phyloP scores from a whole-genome alignment of 352 stramenopile species.

The Globisporangium irregulare region DNA sequence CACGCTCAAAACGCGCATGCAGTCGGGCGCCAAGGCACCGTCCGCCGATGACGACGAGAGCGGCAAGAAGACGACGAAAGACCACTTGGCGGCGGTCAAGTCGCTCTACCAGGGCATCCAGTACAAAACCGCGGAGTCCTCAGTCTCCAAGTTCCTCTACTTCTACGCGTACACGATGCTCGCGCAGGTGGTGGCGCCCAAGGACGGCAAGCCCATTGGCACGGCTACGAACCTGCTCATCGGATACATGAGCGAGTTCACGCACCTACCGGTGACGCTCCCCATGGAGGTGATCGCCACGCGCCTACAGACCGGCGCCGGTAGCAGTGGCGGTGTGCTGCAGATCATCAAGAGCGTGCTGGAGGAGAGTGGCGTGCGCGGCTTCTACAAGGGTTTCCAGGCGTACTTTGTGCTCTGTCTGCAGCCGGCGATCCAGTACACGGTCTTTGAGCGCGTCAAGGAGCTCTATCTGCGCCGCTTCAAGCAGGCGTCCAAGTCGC shows the following conservation, averaged over 20 bases:
- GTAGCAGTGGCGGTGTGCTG: slow-evolving; percentile 35
- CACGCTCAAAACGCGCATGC: slow-evolving; percentile 87
- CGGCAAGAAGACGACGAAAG: slow-evolving; percentile 26
- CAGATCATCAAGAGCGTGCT: slow-evolving; percentile 64
- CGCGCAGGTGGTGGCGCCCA: slow-evolving; percentile 52
- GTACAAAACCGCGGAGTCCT: slow-evolving; percentile 83
- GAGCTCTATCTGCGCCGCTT: slow-evolving; percentile 61
- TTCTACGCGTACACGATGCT: slow-evolving; percentile 89
- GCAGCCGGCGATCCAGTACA: slow-evolving; percentile 97
- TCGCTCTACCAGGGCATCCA: slow-evolving; percentile 81
- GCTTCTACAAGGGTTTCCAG: slow-evolving; percentile 88
- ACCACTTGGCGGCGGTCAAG: slow-evolving; percentile 41
- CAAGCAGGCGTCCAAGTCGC: slow-evolving; percentile 51
- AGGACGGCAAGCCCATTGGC: slow-evolving; percentile 57
- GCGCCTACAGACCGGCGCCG: slow-evolving; percentile 67
- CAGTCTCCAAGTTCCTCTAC: slow-evolving; percentile 88
- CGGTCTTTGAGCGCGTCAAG: slow-evolving; percentile 93
- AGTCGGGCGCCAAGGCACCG: slow-evolving; percentile 64
- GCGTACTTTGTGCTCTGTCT: slow-evolving; percentile 95
- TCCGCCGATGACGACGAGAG: slow-evolving; percentile 24
- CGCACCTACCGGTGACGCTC: slow-evolving; percentile 77
- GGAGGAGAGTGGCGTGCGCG: slow-evolving; percentile 58
- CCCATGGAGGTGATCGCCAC: slow-evolving; percentile 89
- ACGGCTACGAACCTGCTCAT: slow-evolving; percentile 72
- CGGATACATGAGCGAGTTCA: slow-evolving; percentile 81